These are phyloP conservation scores for Tulasnella sp. DNA, from an alignment of 768 basidiomycete species.

Conservation along the genomic window DNA sequence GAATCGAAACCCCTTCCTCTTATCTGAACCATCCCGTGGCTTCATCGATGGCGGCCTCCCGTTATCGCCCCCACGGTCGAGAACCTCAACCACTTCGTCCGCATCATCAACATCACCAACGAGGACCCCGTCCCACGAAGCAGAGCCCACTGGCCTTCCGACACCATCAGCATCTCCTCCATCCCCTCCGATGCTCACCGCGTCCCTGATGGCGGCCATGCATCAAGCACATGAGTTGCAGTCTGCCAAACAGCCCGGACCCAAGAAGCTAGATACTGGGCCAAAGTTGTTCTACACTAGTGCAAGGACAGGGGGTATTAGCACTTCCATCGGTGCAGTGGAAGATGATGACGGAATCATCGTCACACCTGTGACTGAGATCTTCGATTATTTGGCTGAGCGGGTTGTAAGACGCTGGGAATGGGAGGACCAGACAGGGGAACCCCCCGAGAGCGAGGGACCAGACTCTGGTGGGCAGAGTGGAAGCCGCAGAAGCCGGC, in stretches of 20 bases:
- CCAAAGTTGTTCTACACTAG: constrained; percentile 64
- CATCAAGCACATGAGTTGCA: constrained; percentile 18
- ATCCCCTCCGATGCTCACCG: constrained; percentile 11
- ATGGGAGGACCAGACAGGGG: constrained; percentile 41
- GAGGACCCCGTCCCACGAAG: not conserved
- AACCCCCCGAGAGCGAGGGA: constrained; percentile 5
- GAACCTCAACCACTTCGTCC: not conserved
- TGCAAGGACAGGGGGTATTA: constrained; percentile 63
- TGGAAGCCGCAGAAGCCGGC: not conserved
- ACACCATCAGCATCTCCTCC: constrained; percentile 19
- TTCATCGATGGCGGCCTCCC: not conserved
- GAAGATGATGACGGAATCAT: not conserved
- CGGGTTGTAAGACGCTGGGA: constrained; percentile 55
- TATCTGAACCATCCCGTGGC: not conserved
- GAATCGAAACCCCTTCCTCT: too few species aligned
- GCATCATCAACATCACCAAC: not conserved
- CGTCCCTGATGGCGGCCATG: constrained; percentile 18
- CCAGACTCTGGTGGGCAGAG: not conserved
- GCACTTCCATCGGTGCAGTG: not conserved
- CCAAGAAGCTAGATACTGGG: constrained; percentile 35
- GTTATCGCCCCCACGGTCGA: not conserved
- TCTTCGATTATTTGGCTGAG: constrained; percentile 65
- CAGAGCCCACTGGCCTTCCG: not conserved
- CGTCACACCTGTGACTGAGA: constrained; percentile 36
- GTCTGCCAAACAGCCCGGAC: constrained; percentile 21